Conservation (phyloP, 2,329 filamentous ascomycete species). For the Beauveria sp. region DNA sequence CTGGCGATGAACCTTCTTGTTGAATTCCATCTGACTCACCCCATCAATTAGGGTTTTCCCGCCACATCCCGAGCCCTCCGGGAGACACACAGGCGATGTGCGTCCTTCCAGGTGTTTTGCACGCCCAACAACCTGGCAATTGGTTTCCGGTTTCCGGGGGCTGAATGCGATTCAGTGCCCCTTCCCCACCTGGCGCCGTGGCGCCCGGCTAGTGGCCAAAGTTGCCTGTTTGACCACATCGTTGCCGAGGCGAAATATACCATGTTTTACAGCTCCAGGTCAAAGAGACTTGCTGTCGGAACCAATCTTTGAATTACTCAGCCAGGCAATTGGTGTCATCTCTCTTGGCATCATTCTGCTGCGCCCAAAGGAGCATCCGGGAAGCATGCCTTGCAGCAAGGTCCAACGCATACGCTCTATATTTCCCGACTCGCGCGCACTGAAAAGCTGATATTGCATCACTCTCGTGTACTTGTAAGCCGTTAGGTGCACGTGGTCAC, state of each 20-base stretch:
- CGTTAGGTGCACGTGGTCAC: background rate
- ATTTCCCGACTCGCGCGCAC: background rate
- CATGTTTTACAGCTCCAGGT: background rate
- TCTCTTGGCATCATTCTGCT: background rate
- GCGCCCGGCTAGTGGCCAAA: background rate
- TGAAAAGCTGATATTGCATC: background rate
- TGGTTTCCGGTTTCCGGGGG: background rate
- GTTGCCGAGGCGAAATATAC: background rate
- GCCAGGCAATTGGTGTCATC: background rate
- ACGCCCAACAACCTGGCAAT: background rate
- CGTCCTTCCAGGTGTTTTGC: background rate
- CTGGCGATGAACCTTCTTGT: background rate
- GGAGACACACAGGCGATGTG: background rate
- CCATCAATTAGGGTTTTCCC: background rate
- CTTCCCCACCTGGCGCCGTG: background rate
- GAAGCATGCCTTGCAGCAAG: background rate
- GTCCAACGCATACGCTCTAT: background rate
- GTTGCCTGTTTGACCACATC: background rate
- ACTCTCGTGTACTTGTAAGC: background rate
- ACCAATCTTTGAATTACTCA: background rate
- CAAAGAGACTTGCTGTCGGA: background rate
- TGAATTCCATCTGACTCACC: background rate
- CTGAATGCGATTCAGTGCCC: constrained; percentile 1
- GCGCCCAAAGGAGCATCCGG: background rate
- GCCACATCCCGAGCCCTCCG: background rate